Evolutionary conservation across 2,329 filamentous ascomycete genomes (phyloP).

Genomic region (Ampelomyces quisqualis): DNA sequence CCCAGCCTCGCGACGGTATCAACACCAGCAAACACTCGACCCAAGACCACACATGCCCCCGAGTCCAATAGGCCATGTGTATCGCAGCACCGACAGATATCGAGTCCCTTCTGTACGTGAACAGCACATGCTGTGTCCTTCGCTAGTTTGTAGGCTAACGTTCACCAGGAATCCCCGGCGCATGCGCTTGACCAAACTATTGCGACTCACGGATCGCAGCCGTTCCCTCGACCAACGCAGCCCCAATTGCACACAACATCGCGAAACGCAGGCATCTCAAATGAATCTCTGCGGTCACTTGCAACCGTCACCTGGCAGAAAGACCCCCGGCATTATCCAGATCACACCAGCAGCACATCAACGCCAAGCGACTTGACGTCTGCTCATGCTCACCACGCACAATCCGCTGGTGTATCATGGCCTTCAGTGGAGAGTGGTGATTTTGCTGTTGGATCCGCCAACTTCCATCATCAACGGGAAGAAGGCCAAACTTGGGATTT

Average conservation of each 20-base stretch:
- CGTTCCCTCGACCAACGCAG: slow-evolving; percentile 25
- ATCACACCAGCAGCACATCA: slow-evolving; percentile 16
- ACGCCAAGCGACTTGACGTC: slow-evolving; percentile 10
- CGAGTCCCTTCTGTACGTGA: slow-evolving; percentile 26
- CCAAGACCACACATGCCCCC: slow-evolving; percentile 10
- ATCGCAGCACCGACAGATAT: slow-evolving; percentile 18
- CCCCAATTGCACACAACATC: slow-evolving; percentile 16
- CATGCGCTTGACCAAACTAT: slow-evolving; percentile 27
- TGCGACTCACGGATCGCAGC: slow-evolving; percentile 21
- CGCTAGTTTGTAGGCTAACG: slow-evolving; percentile 24
- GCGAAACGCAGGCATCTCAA: slow-evolving; percentile 16
- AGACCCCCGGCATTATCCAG: slow-evolving; percentile 15
- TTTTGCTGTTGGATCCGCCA: slow-evolving; percentile 8
- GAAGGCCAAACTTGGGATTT: slow-evolving; percentile 24
- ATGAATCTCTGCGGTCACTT: slow-evolving; percentile 18
- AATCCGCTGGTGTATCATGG: slow-evolving; percentile 21
- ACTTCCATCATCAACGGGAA: slow-evolving; percentile 19
- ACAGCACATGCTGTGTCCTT: slow-evolving; percentile 9
- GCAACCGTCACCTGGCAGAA: slow-evolving; percentile 17
- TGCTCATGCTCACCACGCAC: slow-evolving; percentile 13
- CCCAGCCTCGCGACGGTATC: slow-evolving; percentile 18
- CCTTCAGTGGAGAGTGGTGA: slow-evolving; percentile 10
- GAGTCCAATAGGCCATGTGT: slow-evolving; percentile 11
- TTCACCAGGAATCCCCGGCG: slow-evolving; percentile 21
- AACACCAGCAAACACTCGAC: slow-evolving; percentile 10